Conservation (phyloP, 2,329 filamentous ascomycete genomes). For the Stachybotrys echinatus region DNA sequence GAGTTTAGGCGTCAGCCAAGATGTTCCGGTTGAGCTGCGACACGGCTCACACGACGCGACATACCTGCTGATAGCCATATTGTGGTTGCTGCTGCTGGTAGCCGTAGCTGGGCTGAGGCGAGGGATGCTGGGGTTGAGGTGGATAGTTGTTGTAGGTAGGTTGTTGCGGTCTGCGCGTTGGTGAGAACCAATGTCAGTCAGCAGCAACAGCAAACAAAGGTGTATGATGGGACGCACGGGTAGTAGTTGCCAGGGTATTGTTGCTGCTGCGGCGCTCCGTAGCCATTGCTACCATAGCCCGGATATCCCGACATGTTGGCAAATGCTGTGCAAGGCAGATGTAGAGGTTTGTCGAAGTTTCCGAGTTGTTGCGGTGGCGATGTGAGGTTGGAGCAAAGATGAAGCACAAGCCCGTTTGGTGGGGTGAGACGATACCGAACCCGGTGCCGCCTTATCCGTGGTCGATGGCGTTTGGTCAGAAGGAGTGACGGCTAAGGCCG, state of each 20-base stretch:
- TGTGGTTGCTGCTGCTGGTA: conserved; percentile 35
- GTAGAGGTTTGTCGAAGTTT: not conserved
- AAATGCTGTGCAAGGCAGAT: not conserved
- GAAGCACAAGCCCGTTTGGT: not conserved
- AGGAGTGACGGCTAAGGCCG: not conserved
- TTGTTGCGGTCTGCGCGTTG: conserved; percentile 28
- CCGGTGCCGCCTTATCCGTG: not conserved
- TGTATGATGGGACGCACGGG: conserved; percentile 35
- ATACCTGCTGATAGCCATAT: conserved; percentile 32
- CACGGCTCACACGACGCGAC: not conserved
- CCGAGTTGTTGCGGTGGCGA: not conserved
- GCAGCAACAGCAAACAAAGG: not conserved
- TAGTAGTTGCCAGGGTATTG: conserved; percentile 42
- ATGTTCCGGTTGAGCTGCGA: not conserved
- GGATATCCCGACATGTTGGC: conserved; percentile 59
- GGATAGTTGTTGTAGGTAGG: conserved; percentile 45
- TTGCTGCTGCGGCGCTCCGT: conserved; percentile 27
- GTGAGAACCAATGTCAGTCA: conserved; percentile 14
- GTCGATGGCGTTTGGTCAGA: not conserved
- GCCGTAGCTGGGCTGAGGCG: conserved; percentile 43
- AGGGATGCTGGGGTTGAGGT: conserved; percentile 38
- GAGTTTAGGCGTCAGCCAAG: conserved; percentile 5
- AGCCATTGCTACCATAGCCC: conserved; percentile 43
- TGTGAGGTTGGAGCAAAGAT: conserved; percentile 5
- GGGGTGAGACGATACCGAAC: not conserved